Conservation (phyloP, 352 stramenopile genomes). For the Blastocystis sp. region DNA sequence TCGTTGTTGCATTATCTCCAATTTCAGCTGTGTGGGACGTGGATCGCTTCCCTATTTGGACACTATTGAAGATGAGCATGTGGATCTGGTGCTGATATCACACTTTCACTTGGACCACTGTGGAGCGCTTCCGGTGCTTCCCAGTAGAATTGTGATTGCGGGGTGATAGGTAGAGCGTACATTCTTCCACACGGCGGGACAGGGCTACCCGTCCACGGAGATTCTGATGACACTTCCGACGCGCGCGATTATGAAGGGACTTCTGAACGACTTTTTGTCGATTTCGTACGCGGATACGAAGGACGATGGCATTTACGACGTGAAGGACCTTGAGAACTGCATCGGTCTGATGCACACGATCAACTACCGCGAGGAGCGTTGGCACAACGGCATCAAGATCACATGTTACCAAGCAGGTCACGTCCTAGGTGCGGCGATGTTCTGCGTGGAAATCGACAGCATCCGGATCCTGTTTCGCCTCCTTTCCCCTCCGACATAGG, state of each 20-base stretch:
- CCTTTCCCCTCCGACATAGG: not conserved
- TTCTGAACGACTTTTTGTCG: constrained; percentile 89
- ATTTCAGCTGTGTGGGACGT: constrained; percentile 68
- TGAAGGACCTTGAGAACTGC: constrained; percentile 84
- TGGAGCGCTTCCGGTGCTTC: constrained; percentile 76
- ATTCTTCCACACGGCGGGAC: constrained; percentile 71
- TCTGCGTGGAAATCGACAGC: constrained; percentile 91
- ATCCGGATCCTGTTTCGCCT: constrained; percentile 84
- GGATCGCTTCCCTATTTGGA: constrained; percentile 94
- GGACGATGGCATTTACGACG: constrained; percentile 66
- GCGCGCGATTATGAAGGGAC: constrained; percentile 91
- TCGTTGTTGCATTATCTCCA: not conserved
- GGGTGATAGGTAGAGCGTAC: not conserved
- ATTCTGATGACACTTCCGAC: constrained; percentile 99
- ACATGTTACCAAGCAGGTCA: constrained; percentile 95
- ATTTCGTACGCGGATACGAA: constrained; percentile 66
- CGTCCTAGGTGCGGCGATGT: constrained; percentile 97
- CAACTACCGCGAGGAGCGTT: constrained; percentile 87
- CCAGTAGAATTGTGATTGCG: not conserved
- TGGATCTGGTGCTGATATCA: constrained; percentile 91
- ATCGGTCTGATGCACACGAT: constrained; percentile 93
- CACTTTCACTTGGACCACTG: constrained; percentile 99
- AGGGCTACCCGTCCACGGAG: constrained; percentile 45
- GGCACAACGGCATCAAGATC: constrained; percentile 92
- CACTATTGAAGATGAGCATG: constrained; percentile 81